Evolutionary conservation across 2,329 filamentous ascomycete species (phyloP).

Genomic region (Penicillium carneum): DNA sequence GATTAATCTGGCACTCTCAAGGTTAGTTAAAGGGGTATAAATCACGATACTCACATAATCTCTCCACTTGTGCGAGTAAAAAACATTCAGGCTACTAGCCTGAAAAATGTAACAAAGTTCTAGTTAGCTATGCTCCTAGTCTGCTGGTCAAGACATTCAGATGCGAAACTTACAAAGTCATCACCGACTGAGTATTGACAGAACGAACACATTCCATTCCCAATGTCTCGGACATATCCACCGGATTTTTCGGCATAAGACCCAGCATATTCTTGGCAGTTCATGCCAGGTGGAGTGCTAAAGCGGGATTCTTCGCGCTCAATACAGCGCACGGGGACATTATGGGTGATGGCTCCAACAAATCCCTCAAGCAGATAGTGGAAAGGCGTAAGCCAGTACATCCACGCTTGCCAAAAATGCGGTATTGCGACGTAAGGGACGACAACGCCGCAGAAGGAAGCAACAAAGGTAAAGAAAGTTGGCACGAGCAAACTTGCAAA

Average conservation of each 20-base stretch:
- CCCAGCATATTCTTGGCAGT: slow-evolving; percentile 67
- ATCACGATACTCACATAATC: slow-evolving; percentile 58
- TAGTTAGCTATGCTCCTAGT: neutral
- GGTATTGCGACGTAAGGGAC: slow-evolving; percentile 71
- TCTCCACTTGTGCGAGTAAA: slow-evolving; percentile 68
- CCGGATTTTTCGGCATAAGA: slow-evolving; percentile 62
- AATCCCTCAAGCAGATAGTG: slow-evolving; percentile 71
- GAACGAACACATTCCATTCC: slow-evolving; percentile 66
- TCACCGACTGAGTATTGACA: slow-evolving; percentile 70
- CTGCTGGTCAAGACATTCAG: neutral
- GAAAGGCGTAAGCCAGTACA: slow-evolving; percentile 74
- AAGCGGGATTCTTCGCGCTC: slow-evolving; percentile 67
- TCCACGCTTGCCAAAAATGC: slow-evolving; percentile 70
- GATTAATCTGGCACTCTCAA: neutral
- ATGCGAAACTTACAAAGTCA: slow-evolving; percentile 58
- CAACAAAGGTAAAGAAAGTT: slow-evolving; percentile 72
- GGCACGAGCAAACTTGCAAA: slow-evolving; percentile 72
- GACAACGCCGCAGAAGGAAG: slow-evolving; percentile 77
- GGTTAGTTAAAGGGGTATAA: slow-evolving; percentile 19
- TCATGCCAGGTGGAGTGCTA: slow-evolving; percentile 63
- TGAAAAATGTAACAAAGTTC: slow-evolving; percentile 18
- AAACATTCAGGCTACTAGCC: slow-evolving; percentile 64
- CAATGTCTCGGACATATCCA: slow-evolving; percentile 67
- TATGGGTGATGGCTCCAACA: slow-evolving; percentile 63
- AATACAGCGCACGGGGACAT: slow-evolving; percentile 64